Base-by-base conservation (phyloP, 148 eudicot genomes). In the Dysphania ambrosioides region DNA sequence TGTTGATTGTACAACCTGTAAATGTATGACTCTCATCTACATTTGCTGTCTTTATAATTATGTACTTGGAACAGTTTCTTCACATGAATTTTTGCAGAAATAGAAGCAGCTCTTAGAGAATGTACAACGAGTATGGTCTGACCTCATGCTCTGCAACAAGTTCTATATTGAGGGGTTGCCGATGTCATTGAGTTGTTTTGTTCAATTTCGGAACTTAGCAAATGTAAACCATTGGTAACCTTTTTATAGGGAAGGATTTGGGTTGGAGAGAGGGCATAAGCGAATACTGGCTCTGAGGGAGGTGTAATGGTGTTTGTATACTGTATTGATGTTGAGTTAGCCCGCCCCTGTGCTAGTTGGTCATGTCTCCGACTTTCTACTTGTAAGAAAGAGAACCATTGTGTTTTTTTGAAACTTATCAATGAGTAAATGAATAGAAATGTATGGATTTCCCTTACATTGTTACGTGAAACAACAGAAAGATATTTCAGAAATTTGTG, bases 1-100 rank as follows among this genome's bases (percentile, higher is more conserved):
- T 76, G 71, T 56, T 77, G 75, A 79, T 66, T 75, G 79, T 83
- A 81, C 80, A 81, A 67, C 79, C 71, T 88, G 92, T 89, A 87
- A 77, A 89, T 89, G 92, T 87, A 85, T 18, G 74, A 66, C n/a
- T 66, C 55, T 74, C 13, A 15, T 56, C 23, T 35, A 4, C 34
- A 32, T 77, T 23, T 34, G 12, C 3, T 8, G 12, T 44, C 12
- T n/a, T 9, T 66, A 44, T 24, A 2, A 38, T 34, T 59, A 8
- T 6, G 15, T 32, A 23, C 34, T 8, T 47, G 9, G 41, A 44
- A 21, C 55, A 4, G 41, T 4, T 21, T 42, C 6, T 42, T 57
- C 0, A 57, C 58, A 59, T 13, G 15, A 21, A 13, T 23, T 68
- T 47, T 31, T 68, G 79, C 79, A 77, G 79, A 77, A 24, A 70